Evolutionary conservation across 2,329 filamentous ascomycete genomes (phyloP), one percentile per base, ranked within the genome.

Genomic region (Sordariomycetes sp.): DNA sequence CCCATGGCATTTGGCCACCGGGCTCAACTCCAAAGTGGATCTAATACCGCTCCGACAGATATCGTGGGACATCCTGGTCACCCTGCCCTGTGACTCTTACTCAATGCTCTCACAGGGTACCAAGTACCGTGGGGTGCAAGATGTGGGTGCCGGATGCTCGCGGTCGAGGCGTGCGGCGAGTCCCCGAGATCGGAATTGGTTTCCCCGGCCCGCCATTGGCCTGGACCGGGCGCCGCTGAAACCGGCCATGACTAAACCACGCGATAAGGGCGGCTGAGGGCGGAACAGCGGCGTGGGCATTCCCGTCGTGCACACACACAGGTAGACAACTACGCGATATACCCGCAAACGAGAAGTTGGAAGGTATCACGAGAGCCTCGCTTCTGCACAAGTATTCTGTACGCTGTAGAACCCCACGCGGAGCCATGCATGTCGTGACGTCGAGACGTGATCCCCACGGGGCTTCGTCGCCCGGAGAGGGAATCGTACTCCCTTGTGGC

Each of bases 131-230:
- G 12, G 53, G 40, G 28, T 32, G 28, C 28, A 4, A 8, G 28
- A 32, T 46, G 53, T 37, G 24, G 34, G 46, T 24, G 7, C 46
- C 46, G 46, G 22, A 50, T n/a, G 22, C 22, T 50, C 46, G 20
- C 7, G 22, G 46, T 50, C 46, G 20, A 22, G 46, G 20, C 46
- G 8, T 20, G 46, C 11, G 46, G 22, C 18, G 46, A 10, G 43
- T 43, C 46, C 55, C 55, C 55, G 55, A 57, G 55, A 57, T 57
- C 55, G 55, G 55, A 53, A 57, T 57, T 57, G 48, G 20, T 40
- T 53, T 53, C n/a, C 32, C 35, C 40, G 8, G 24, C 24, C 28
- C 20, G 22, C 25, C 32, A 57, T 57, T 57, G 55, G 55, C n/a
- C 22, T 28, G 37, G 12, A 11, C 37, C 16, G 40, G 40, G 40